Percentiles rank a stretch among this genome's conserved stretches.
phyloP scores from a whole-genome alignment of 1,284 basidiomycete species.

The Ustilago bromivora region DNA sequence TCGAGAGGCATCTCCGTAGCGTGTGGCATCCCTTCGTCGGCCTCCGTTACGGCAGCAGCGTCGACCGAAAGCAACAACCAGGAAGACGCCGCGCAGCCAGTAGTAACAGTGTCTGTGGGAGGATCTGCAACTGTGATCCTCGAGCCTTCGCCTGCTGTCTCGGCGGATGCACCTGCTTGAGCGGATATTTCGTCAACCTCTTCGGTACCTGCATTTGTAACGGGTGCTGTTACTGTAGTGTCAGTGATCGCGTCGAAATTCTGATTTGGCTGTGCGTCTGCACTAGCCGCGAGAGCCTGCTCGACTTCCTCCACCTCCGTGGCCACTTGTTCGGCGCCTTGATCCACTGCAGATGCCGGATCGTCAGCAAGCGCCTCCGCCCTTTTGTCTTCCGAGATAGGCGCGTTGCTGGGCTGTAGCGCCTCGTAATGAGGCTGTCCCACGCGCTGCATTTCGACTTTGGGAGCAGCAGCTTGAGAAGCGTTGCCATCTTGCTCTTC shows the following conservation, averaged over 20 bases:
- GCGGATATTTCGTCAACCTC: neutral
- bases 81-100: no score
- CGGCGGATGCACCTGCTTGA: neutral
- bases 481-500: neutral
- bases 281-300: conserved; percentile 3
- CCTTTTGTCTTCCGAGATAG: neutral
- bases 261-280: neutral
- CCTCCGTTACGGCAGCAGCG: neutral
- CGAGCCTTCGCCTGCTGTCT: neutral
- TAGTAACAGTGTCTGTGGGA: neutral
- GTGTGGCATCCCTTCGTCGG: neutral
- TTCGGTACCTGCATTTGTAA: neutral
- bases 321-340: conserved; percentile 3
- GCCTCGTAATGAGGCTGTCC: neutral
- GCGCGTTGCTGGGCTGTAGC: neutral
- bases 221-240: neutral
- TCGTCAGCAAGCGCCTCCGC: neutral
- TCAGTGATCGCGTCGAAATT: neutral
- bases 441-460: neutral
- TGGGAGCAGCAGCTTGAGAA: neutral
- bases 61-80: no score
- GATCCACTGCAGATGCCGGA: neutral
- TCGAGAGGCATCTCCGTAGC: neutral
- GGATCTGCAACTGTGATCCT: neutral
- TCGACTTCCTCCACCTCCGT: conserved; percentile 10